These are phyloP conservation scores for Boletus austroedulis DNA, from an alignment of 1,284 basidiomycete genomes.

Conservation along the genomic window DNA sequence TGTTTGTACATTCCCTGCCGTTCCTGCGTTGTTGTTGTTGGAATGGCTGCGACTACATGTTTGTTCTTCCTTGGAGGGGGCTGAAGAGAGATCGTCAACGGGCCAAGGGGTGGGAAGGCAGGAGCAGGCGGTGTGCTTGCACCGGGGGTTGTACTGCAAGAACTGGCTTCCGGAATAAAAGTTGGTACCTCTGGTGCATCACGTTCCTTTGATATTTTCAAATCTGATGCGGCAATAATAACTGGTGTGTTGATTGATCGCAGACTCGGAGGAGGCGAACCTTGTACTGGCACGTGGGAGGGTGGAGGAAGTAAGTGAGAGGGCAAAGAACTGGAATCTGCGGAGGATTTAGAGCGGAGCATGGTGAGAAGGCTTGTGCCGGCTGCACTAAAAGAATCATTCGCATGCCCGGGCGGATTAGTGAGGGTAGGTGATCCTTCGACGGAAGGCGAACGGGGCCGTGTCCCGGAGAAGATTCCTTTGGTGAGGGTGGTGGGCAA, in stretches of 20 bases:
- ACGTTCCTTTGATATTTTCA: slow-evolving; percentile 55
- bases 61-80: slow-evolving; percentile 58
- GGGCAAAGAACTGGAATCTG: slow-evolving; percentile 27
- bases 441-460: slow-evolving; percentile 57
- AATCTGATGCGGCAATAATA: slow-evolving; percentile 38
- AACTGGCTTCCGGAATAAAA: slow-evolving; percentile 17
- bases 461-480: slow-evolving; percentile 52
- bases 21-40: slow-evolving; percentile 2
- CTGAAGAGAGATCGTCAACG: slow-evolving; percentile 48
- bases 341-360: slow-evolving; percentile 44
- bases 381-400: slow-evolving; percentile 54
- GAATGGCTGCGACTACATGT: slow-evolving; percentile 25
- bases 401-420: slow-evolving; percentile 23
- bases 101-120: slow-evolving; percentile 10
- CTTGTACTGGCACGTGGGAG: slow-evolving; percentile 17
- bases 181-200: slow-evolving; percentile 19
- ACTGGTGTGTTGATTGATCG: slow-evolving; percentile 26
- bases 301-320: slow-evolving; percentile 24
- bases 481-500: slow-evolving; percentile 41
- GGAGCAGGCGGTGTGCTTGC: slow-evolving; percentile 15
- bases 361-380: slow-evolving; percentile 55
- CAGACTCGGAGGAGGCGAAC: slow-evolving; percentile 34
- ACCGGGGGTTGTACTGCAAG: slow-evolving; percentile 18
- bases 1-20: slow-evolving; percentile 31
- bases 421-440: slow-evolving; percentile 36